Percentiles rank a stretch among this genome's conserved stretches.
Evolutionary conservation across 2,329 filamentous ascomycete genomes (phyloP).

Genomic region (Aspergillus sp.): DNA sequence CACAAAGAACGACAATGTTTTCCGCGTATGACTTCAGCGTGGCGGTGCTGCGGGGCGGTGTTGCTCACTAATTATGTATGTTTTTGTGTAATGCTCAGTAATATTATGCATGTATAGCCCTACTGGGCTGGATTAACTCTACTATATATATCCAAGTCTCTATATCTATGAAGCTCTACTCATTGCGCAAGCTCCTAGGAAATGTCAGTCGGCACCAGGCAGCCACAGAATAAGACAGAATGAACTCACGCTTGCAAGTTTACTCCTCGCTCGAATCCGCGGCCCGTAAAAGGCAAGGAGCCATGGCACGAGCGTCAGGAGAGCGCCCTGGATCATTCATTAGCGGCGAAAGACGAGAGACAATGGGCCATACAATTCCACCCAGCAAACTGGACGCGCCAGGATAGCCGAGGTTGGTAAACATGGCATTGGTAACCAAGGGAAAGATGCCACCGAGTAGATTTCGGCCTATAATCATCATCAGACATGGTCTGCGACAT

Average conservation of each 20-base stretch:
- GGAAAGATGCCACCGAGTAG: conserved; percentile 74
- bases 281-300: conserved; percentile 71
- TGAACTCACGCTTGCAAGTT: conserved; percentile 56
- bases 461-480: conserved; percentile 49
- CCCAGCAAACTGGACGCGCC: conserved; percentile 68
- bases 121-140: too few species aligned
- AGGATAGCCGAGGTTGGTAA: conserved; percentile 59
- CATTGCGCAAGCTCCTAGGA: not conserved
- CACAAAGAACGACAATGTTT: too few species aligned
- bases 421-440: conserved; percentile 64
- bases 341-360: too few species aligned
- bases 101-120: too few species aligned
- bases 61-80: too few species aligned
- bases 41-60: too few species aligned
- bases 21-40: too few species aligned
- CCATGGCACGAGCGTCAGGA: conserved; percentile 77
- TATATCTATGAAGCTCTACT: too few species aligned
- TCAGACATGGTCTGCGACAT: not conserved
- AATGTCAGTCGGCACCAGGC: not conserved
- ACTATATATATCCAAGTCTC: too few species aligned
- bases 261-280: conserved; percentile 63
- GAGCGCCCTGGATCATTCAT: conserved; percentile 37
- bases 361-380: conserved; percentile 47
- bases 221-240: not conserved
- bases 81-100: too few species aligned